Conservation (phyloP, 2,329 filamentous ascomycete species). For the Oidium heveae region DNA sequence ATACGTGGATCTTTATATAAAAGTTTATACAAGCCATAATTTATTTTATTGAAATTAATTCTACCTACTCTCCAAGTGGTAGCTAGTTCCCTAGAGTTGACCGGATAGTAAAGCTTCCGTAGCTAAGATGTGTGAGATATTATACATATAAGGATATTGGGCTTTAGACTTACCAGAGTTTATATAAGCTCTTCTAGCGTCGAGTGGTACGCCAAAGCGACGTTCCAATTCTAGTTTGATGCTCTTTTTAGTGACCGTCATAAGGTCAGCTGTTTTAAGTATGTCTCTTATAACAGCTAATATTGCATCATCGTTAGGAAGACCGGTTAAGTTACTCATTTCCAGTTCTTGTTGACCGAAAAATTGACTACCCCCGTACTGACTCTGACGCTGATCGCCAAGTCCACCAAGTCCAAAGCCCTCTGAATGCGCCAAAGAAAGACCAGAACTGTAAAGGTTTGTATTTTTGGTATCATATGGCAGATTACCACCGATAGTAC, state of each 20-base stretch:
- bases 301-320: constrained; percentile 74
- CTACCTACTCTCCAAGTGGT: background rate
- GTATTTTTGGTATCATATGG: constrained; percentile 13
- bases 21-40: too few relatives aligned
- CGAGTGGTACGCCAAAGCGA: constrained; percentile 66
- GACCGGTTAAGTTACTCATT: constrained; percentile 41
- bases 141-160: background rate
- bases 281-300: constrained; percentile 90
- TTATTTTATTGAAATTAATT: too few relatives aligned
- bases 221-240: constrained; percentile 84
- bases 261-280: constrained; percentile 70
- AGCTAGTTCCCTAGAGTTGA: constrained; percentile 30
- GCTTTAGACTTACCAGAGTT: constrained; percentile 46
- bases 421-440: constrained; percentile 61
- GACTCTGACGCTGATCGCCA: constrained; percentile 18
- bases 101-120: constrained; percentile 60
- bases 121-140: constrained; percentile 21
- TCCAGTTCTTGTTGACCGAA: constrained; percentile 40
- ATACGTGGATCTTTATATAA: too few relatives aligned
- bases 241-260: constrained; percentile 97
- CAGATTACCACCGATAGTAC: constrained; percentile 6
- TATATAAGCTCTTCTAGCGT: constrained; percentile 79
- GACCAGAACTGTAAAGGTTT: constrained; percentile 26
- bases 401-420: constrained; percentile 19
- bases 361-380: constrained; percentile 21